Evolutionary conservation across 2,329 filamentous ascomycete genomes (phyloP).

Genomic region (Kalaharituber pfeilii): DNA sequence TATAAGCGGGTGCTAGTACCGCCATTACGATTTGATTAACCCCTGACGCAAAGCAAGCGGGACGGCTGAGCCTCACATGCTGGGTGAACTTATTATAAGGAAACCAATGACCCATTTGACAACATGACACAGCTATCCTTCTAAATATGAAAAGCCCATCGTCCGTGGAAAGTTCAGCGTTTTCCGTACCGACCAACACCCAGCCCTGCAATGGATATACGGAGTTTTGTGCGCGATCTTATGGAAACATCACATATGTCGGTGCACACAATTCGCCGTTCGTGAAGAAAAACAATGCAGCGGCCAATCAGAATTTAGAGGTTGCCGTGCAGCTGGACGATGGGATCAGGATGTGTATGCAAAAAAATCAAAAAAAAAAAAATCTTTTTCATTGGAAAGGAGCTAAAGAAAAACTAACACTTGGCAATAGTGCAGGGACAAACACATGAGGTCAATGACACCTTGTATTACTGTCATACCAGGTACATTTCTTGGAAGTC

Average conservation of each 20-base stretch:
- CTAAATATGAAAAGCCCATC: too few species aligned
- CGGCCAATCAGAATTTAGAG: conserved; percentile 53
- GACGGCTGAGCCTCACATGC: too few species aligned
- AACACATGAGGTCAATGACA: conserved; percentile 38
- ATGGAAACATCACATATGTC: conserved; percentile 66
- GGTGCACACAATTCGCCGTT: conserved; percentile 72
- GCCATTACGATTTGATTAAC: too few species aligned
- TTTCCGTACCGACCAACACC: conserved; percentile 43
- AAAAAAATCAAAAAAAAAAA: too few species aligned
- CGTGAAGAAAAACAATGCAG: conserved; percentile 48
- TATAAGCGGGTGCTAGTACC: too few species aligned
- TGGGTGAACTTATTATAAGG: too few species aligned
- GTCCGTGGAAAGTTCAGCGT: too few species aligned
- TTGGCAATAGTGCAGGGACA: conserved; percentile 39
- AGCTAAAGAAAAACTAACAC: too few species aligned
- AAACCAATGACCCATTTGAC: too few species aligned
- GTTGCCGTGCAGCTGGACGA: conserved; percentile 61
- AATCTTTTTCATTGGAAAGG: too few species aligned
- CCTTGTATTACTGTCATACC: conserved; percentile 67
- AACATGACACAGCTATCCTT: too few species aligned
- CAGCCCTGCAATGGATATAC: conserved; percentile 63
- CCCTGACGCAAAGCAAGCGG: too few species aligned
- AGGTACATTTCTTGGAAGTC: conserved; percentile 24
- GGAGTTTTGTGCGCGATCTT: conserved; percentile 59
- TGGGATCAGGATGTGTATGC: conserved; percentile 42